Evolutionary conservation across 768 basidiomycete genomes (phyloP).

Genomic region (Trichaptum fuscoviolaceum): DNA sequence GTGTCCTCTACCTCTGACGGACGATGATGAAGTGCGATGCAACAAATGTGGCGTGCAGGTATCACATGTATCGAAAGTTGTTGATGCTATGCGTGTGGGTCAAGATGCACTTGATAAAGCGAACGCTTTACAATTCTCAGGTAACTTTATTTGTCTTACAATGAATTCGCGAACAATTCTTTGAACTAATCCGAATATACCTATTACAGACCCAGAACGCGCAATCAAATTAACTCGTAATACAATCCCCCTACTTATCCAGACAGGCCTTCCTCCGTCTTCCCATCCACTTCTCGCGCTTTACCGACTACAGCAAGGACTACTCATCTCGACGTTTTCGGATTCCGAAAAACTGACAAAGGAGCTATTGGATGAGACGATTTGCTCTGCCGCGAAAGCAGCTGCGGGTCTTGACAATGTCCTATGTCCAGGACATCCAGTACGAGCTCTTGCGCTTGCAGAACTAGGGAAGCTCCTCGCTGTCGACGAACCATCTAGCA

Average conservation of each 20-base stretch:
- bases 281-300: slow-evolving; percentile 77
- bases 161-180: not conserved
- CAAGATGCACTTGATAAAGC: slow-evolving; percentile 76
- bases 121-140: slow-evolving; percentile 49
- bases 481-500: slow-evolving; percentile 60
- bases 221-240: slow-evolving; percentile 57
- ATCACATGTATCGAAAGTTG: slow-evolving; percentile 43
- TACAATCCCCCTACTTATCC: slow-evolving; percentile 57
- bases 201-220: slow-evolving; percentile 46
- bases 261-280: slow-evolving; percentile 54
- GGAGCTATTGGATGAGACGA: slow-evolving; percentile 54
- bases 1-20: slow-evolving; percentile 51
- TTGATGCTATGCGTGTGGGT: slow-evolving; percentile 63
- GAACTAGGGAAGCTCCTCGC: slow-evolving; percentile 80
- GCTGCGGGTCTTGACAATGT: slow-evolving; percentile 48
- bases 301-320: slow-evolving; percentile 61
- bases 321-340: slow-evolving; percentile 45
- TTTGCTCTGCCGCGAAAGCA: slow-evolving; percentile 51
- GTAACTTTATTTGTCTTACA: slow-evolving; percentile 29
- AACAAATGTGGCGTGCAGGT: slow-evolving; percentile 47
- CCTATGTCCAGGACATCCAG: slow-evolving; percentile 66
- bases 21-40: slow-evolving; percentile 45
- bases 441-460: slow-evolving; percentile 65
- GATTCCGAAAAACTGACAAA: slow-evolving; percentile 38
- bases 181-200: not conserved